Percentiles rank a stretch among this genome's conserved stretches.
phyloP scores from a whole-genome alignment of 2,329 filamentous ascomycete species.

The Monilinia fructicola region DNA sequence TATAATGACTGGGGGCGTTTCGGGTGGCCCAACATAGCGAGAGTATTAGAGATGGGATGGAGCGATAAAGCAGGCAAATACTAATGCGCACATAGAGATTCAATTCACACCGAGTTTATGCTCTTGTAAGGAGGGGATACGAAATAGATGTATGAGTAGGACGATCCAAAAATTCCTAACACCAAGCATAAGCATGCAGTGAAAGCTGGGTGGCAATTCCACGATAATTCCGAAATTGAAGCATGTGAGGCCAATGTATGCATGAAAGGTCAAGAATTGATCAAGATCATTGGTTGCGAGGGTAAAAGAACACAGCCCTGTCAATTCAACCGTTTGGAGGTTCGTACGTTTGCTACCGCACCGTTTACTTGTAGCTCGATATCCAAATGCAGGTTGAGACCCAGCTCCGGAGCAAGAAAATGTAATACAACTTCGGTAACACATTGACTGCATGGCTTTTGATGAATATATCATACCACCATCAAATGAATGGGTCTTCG shows the following conservation, averaged over 20 bases:
- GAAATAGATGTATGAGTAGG: conserved; percentile 19
- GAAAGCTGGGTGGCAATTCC: conserved; percentile 19
- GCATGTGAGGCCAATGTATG: conserved; percentile 17
- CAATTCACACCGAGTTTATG: conserved; percentile 24
- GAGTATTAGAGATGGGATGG: conserved; percentile 14
- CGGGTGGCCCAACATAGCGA: conserved; percentile 19
- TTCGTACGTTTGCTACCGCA: conserved; percentile 8
- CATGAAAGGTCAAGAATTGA: conserved; percentile 16
- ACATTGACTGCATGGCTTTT: neutral
- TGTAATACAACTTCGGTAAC: conserved; percentile 7
- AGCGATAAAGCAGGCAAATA: conserved; percentile 18
- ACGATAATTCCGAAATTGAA: conserved; percentile 21
- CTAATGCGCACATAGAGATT: conserved; percentile 16
- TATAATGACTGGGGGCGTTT: conserved; percentile 18
- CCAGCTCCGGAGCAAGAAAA: conserved; percentile 11
- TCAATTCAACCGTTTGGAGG: conserved; percentile 1
- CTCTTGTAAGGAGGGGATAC: conserved; percentile 9
- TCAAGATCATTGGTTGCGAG: conserved; percentile 7
- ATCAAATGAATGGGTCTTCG: neutral
- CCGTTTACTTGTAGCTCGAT: conserved; percentile 10
- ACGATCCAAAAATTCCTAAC: conserved; percentile 11
- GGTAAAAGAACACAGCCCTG: conserved; percentile 16
- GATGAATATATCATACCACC: neutral
- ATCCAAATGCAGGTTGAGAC: conserved; percentile 5
- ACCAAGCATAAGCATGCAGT: conserved; percentile 22